Conservation (phyloP, 1,284 basidiomycete species). For the Sporisorium sorghi region DNA sequence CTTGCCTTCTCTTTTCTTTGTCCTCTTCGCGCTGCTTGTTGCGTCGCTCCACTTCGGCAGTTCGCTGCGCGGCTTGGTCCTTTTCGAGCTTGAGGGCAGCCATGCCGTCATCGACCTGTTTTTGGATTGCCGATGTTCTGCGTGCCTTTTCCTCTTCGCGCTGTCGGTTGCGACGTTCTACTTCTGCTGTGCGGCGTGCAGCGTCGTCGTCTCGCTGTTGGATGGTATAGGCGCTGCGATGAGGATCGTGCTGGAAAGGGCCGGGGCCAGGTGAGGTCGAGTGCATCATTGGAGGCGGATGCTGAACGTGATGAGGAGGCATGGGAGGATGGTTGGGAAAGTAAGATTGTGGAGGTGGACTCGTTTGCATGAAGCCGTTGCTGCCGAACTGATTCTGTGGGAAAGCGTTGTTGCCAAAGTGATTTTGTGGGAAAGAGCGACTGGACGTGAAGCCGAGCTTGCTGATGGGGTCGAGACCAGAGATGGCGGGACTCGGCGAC, state of each 20-base stretch:
- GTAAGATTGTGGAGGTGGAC: not conserved
- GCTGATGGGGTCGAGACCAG: slow-evolving; percentile 36
- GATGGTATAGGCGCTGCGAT: not conserved
- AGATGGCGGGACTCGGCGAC: slow-evolving; percentile 11
- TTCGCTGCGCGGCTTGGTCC: slow-evolving; percentile 15
- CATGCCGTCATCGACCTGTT: slow-evolving; percentile 27
- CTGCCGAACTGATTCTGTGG: not conserved
- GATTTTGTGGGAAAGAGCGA: slow-evolving; percentile 5
- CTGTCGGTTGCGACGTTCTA: slow-evolving; percentile 33
- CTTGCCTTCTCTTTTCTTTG: slow-evolving; percentile 17
- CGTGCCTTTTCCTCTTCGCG: slow-evolving; percentile 27
- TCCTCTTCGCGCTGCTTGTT: slow-evolving; percentile 35
- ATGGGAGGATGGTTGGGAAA: not conserved
- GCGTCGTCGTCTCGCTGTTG: slow-evolving; percentile 14
- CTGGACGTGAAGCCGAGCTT: slow-evolving; percentile 26
- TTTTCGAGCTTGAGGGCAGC: slow-evolving; percentile 26
- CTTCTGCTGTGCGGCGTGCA: slow-evolving; percentile 21
- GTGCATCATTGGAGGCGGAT: not conserved
- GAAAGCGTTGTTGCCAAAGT: too few species aligned
- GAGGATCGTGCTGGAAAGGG: not conserved
- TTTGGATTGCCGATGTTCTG: slow-evolving; percentile 26
- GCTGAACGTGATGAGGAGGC: not conserved
- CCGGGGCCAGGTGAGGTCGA: not conserved
- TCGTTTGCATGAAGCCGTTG: not conserved
- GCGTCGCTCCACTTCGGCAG: slow-evolving; percentile 30